A percentile compares a stretch with the other conserved stretches of the same genome.
Evolutionary conservation across 495 filamentous ascomycete genomes (phyloP).

Genomic region (Cercophora newfieldiana): DNA sequence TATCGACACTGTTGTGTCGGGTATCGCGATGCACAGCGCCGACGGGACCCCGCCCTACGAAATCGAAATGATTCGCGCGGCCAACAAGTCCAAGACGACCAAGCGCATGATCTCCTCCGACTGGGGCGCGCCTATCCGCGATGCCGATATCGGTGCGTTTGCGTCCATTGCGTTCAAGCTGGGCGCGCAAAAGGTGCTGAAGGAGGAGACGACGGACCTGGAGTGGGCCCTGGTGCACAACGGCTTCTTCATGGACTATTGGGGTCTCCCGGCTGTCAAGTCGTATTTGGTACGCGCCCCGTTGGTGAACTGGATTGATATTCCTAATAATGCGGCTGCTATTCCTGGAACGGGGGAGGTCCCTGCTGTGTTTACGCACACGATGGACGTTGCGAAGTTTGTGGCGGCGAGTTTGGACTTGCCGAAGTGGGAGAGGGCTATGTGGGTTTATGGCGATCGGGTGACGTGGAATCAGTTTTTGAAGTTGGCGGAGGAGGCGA

Average conservation of each 20-base stretch:
- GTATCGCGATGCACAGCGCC: slow-evolving; percentile 37
- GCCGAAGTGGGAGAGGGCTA: slow-evolving; percentile 49
- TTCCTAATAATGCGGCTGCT: slow-evolving; percentile 45
- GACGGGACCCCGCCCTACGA: slow-evolving; percentile 23
- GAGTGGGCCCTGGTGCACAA: slow-evolving; percentile 51
- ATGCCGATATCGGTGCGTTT: slow-evolving; percentile 10
- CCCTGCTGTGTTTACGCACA: slow-evolving; percentile 53
- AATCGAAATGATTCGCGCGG: slow-evolving; percentile 50
- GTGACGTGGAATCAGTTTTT: slow-evolving; percentile 52
- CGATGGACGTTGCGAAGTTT: slow-evolving; percentile 53
- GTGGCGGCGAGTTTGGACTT: slow-evolving; percentile 47
- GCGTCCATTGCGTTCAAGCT: slow-evolving; percentile 23
- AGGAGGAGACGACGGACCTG: slow-evolving; percentile 34
- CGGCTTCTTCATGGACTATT: slow-evolving; percentile 60
- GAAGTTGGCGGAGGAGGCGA: slow-evolving; percentile 45
- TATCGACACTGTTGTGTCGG: slow-evolving; percentile 55
- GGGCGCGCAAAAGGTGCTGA: slow-evolving; percentile 23
- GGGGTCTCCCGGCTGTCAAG: slow-evolving; percentile 46
- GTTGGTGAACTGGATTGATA: slow-evolving; percentile 46
- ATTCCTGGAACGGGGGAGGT: slow-evolving; percentile 56
- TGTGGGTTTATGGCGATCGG: slow-evolving; percentile 46
- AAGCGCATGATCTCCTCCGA: slow-evolving; percentile 53
- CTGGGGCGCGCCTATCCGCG: slow-evolving; percentile 34
- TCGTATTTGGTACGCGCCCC: slow-evolving; percentile 43
- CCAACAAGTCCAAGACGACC: slow-evolving; percentile 44